phyloP scores from a whole-genome alignment of 208 protist genomes.

The Trypanosoma melophagium region DNA sequence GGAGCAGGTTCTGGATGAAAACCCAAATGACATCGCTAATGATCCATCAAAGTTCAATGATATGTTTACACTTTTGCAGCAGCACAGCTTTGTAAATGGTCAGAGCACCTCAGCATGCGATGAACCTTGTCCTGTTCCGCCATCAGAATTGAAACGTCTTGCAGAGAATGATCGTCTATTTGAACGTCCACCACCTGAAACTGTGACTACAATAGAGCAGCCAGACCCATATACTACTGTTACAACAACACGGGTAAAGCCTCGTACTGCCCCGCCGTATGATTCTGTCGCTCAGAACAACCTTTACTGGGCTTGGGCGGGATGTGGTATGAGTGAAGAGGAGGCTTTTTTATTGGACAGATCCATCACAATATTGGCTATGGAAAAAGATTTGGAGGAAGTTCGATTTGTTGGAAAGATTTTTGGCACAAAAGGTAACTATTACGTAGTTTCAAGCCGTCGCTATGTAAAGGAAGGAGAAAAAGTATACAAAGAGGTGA shows the following conservation, averaged over 20 bases:
- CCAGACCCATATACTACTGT: constrained; percentile 90
- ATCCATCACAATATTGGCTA: constrained; percentile 87
- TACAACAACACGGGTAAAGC: constrained; percentile 84
- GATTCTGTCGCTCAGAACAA: constrained; percentile 73
- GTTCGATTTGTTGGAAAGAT: constrained; percentile 92
- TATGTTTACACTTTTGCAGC: constrained; percentile 72
- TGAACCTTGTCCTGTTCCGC: constrained; percentile 56
- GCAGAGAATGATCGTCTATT: constrained; percentile 79
- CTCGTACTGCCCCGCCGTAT: constrained; percentile 73
- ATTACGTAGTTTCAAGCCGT: constrained; percentile 80
- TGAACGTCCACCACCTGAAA: constrained; percentile 67
- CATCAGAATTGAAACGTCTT: constrained; percentile 68
- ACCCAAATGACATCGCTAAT: constrained; percentile 65
- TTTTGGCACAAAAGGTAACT: constrained; percentile 80
- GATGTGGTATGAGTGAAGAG: constrained; percentile 76
- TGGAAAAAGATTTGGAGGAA: constrained; percentile 82
- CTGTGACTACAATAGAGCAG: constrained; percentile 84
- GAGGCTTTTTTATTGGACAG: constrained; percentile 89
- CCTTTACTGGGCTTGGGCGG: constrained; percentile 69
- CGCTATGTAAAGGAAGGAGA: constrained; percentile 75
- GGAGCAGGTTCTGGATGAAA: constrained; percentile 78
- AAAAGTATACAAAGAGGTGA: constrained; percentile 81
- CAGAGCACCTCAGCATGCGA: constrained; percentile 70
- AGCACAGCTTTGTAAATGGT: constrained; percentile 78
- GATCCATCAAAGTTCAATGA: constrained; percentile 77